Evolutionary conservation across 2,329 filamentous ascomycete genomes (phyloP).

Genomic region (Colletotrichum tofieldiae): DNA sequence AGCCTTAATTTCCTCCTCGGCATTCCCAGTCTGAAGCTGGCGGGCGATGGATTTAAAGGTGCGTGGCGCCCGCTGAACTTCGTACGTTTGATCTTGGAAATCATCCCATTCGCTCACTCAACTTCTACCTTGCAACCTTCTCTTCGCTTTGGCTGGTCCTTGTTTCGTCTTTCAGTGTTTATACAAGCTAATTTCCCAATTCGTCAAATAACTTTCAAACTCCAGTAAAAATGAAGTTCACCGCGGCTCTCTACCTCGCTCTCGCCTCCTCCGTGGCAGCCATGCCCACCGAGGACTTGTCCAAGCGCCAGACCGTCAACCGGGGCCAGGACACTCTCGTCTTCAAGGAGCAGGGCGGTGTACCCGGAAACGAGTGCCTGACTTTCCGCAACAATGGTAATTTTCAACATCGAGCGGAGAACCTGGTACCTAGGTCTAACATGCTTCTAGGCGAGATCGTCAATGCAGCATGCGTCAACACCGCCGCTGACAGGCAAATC

Average conservation of each 20-base stretch:
- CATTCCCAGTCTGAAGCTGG: background rate
- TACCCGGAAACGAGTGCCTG: constrained; percentile 55
- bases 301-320: constrained; percentile 32
- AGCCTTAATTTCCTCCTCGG: constrained; percentile 20
- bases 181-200: background rate
- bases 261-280: constrained; percentile 44
- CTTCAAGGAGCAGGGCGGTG: constrained; percentile 56
- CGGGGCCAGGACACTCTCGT: constrained; percentile 48
- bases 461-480: constrained; percentile 56
- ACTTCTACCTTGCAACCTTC: constrained; percentile 22
- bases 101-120: constrained; percentile 27
- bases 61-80: background rate
- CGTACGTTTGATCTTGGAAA: background rate
- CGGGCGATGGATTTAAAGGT: constrained; percentile 8
- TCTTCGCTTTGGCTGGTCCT: constrained; percentile 35
- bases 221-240: constrained; percentile 45
- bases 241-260: constrained; percentile 45
- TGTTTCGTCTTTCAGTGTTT: constrained; percentile 8
- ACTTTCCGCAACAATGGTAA: constrained; percentile 60
- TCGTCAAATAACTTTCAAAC: background rate
- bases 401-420: no score
- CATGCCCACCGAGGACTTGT: constrained; percentile 36
- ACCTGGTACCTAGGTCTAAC: background rate
- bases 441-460: constrained; percentile 56
- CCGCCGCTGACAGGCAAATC: constrained; percentile 57